These are phyloP conservation scores for Avena eriantha DNA, from an alignment of 176 grass and related monocot species.

Conservation along the genomic window DNA sequence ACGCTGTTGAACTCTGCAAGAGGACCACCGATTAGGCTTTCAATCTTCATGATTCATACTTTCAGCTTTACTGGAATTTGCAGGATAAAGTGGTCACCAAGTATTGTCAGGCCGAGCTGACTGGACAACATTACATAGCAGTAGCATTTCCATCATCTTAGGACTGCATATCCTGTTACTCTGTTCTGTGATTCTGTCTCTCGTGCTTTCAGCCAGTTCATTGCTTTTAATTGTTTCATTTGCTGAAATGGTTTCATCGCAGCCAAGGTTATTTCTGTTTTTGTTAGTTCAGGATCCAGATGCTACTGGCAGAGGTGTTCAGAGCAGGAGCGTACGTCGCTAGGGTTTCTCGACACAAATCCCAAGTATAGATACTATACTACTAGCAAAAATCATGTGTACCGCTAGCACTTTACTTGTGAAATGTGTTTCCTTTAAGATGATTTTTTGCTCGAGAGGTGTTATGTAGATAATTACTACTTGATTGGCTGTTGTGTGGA, in stretches of 20 bases:
- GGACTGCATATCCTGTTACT: neutral
- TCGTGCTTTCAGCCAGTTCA: neutral
- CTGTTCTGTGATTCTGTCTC: neutral
- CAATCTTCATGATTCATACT: too few species aligned
- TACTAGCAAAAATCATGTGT: neutral
- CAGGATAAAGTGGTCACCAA: too few species aligned
- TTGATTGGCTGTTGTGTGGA: neutral
- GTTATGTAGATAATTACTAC: neutral
- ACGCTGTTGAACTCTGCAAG: too few species aligned
- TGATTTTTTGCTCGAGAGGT: neutral
- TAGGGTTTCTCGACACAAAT: slow-evolving; percentile 41
- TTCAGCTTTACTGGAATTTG: too few species aligned
- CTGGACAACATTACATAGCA: neutral
- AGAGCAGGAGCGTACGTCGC: slow-evolving; percentile 43
- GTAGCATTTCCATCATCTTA: neutral
- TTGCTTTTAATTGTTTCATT: neutral
- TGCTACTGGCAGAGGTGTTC: slow-evolving; percentile 51
- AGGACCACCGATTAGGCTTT: neutral
- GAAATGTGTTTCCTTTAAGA: neutral
- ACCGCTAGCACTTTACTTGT: slow-evolving; percentile 13
- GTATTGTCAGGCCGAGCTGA: neutral
- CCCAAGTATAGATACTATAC: slow-evolving; percentile 34
- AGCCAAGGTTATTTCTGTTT: slow-evolving; percentile 14
- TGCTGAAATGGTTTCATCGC: neutral
- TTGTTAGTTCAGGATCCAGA: slow-evolving; percentile 48